phyloP scores from a whole-genome alignment of 1,139 yeast genomes.

The Arxiozyma bovina region DNA sequence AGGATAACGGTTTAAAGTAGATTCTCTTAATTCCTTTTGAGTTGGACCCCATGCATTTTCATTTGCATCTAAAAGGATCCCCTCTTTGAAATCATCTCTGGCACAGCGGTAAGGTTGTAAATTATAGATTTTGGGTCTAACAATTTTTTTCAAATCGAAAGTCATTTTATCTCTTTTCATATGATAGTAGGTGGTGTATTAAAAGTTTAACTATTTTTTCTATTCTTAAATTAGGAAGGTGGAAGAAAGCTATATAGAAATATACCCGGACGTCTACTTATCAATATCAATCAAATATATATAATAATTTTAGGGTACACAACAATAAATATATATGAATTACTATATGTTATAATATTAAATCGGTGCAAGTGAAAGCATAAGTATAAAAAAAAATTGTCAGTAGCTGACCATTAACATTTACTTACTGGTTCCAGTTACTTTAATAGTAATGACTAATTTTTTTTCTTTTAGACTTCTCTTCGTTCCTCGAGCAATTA shows the following conservation, averaged over 20 bases:
- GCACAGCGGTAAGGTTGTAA: slow-evolving; percentile 94
- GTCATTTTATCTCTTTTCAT: neutral
- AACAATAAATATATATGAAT: too few relatives aligned
- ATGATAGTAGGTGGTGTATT: neutral
- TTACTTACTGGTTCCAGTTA: neutral
- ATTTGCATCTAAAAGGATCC: slow-evolving; percentile 85
- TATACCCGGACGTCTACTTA: too few relatives aligned
- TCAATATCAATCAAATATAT: too few relatives aligned
- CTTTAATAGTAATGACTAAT: neutral
- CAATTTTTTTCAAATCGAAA: slow-evolving; percentile 34
- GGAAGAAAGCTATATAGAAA: too few relatives aligned
- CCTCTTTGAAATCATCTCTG: slow-evolving; percentile 82
- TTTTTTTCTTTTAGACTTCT: neutral
- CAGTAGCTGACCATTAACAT: neutral
- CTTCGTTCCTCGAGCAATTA: neutral
- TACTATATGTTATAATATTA: too few relatives aligned
- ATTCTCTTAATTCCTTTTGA: slow-evolving; percentile 36
- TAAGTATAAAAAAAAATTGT: too few relatives aligned
- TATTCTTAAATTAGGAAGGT: too few relatives aligned
- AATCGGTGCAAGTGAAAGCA: too few relatives aligned
- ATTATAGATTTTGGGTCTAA: slow-evolving; percentile 73
- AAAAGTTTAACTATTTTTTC: neutral
- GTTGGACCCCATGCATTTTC: slow-evolving; percentile 94
- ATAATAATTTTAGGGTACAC: too few relatives aligned
- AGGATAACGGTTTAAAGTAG: slow-evolving; percentile 80